Percentiles rank a stretch among this genome's conserved stretches.
These are phyloP conservation scores for Bryoerythrophyllum caledonicum DNA, from an alignment of 225 moss, liverwort and hornwort species.

Conservation along the genomic window DNA sequence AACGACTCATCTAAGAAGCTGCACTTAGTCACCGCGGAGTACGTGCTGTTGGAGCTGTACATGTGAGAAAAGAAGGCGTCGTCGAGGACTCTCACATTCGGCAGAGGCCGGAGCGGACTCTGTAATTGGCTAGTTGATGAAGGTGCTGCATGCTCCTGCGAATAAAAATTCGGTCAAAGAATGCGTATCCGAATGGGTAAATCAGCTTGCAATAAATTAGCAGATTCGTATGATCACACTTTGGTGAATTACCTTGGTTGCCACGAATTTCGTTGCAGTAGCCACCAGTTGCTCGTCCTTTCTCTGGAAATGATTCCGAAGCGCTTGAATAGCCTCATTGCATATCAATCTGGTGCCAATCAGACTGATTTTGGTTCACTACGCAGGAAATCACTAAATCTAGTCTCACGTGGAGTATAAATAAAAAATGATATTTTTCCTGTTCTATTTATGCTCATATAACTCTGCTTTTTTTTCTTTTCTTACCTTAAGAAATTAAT, in stretches of 20 bases:
- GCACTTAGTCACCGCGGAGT: neutral
- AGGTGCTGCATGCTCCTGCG: neutral
- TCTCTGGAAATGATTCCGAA: conserved; percentile 33
- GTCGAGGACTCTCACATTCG: conserved; percentile 33
- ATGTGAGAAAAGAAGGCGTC: conserved; percentile 25
- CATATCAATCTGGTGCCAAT: conserved; percentile 41
- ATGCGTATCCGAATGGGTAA: neutral
- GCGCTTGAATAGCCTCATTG: conserved; percentile 41
- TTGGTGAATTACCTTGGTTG: neutral
- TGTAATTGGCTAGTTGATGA: conserved; percentile 1
- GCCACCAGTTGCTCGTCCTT: conserved; percentile 7
- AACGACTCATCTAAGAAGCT: conserved; percentile 48
- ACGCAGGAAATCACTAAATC: no score
- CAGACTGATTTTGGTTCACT: no score
- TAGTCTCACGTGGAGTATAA: no score
- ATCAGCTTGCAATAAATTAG: no score
- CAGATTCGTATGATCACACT: neutral
- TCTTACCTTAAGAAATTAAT: no score
- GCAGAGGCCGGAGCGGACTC: neutral
- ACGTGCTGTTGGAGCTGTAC: conserved; percentile 8
- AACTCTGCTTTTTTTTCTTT: no score
- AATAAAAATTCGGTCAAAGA: neutral
- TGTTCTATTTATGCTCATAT: no score
- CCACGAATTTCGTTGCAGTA: neutral
- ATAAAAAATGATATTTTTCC: no score